Evolutionary conservation across 2,329 filamentous ascomycete genomes (phyloP).

Genomic region (Microdochium paspali): DNA sequence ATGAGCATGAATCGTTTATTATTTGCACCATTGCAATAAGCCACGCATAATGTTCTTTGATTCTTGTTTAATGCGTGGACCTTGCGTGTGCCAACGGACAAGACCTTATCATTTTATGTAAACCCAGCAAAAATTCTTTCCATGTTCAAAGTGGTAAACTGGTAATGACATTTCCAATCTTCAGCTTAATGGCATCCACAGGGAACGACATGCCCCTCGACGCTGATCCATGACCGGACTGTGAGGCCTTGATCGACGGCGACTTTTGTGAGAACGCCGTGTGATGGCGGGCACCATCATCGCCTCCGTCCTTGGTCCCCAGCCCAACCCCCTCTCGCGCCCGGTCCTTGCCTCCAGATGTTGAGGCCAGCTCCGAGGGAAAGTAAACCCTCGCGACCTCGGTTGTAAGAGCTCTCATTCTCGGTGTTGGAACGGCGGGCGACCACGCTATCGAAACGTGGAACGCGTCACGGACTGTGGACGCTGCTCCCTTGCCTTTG

Average conservation of each 20-base stretch:
- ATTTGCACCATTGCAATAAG: too few species aligned
- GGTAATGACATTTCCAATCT: slow-evolving; percentile 63
- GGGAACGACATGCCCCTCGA: slow-evolving; percentile 35
- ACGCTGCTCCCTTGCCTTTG: slow-evolving; percentile 8
- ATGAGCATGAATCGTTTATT: too few species aligned
- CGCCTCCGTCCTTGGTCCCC: too few species aligned
- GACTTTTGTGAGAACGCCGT: neutral
- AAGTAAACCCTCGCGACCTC: slow-evolving; percentile 11
- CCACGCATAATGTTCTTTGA: too few species aligned
- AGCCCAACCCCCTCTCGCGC: too few species aligned
- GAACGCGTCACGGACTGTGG: slow-evolving; percentile 43
- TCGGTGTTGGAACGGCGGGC: slow-evolving; percentile 40
- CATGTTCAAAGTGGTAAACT: slow-evolving; percentile 26
- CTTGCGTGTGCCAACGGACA: too few species aligned
- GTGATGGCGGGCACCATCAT: neutral
- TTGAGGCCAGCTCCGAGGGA: neutral
- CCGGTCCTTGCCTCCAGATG: too few species aligned
- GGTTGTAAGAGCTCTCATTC: slow-evolving; percentile 27
- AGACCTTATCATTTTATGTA: too few species aligned
- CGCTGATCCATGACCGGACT: neutral
- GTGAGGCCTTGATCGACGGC: slow-evolving; percentile 3
- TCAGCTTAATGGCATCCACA: slow-evolving; percentile 58
- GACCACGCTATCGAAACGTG: slow-evolving; percentile 90
- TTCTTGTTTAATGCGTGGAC: too few species aligned
- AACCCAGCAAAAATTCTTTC: too few species aligned